Conservation (phyloP, 495 filamentous ascomycete genomes). For the Aspergillus panamensis region DNA sequence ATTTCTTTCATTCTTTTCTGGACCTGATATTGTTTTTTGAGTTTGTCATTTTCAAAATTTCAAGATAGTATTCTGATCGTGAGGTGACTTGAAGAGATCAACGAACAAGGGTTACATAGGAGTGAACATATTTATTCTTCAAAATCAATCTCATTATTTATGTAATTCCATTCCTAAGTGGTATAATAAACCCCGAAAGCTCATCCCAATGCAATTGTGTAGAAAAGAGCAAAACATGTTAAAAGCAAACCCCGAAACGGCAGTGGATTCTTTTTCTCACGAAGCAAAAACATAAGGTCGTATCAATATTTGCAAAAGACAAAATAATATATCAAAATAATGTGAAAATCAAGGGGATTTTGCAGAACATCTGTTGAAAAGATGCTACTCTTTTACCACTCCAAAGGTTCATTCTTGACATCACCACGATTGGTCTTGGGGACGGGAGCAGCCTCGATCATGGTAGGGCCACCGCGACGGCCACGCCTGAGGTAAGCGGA, state of each 20-base stretch:
- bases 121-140: not conserved
- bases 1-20: not conserved
- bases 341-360: not conserved
- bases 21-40: not conserved
- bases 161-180: not conserved
- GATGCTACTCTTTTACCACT: conserved; percentile 62
- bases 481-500: conserved; percentile 74
- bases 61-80: not conserved
- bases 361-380: not conserved
- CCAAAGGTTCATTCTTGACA: conserved; percentile 78
- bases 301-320: not conserved
- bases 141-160: not conserved
- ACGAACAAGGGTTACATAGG: not conserved
- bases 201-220: not conserved
- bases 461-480: conserved; percentile 57
- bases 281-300: not conserved
- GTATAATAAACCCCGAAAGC: not conserved
- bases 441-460: conserved; percentile 77
- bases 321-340: not conserved
- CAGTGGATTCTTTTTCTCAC: not conserved
- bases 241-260: conserved; percentile 5
- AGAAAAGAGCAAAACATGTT: not conserved
- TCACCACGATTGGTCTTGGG: conserved; percentile 90
- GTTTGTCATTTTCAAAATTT: not conserved
- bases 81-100: not conserved